These are phyloP conservation scores for Epichloe festucae DNA, from an alignment of 2,329 filamentous ascomycete species.

Conservation along the genomic window DNA sequence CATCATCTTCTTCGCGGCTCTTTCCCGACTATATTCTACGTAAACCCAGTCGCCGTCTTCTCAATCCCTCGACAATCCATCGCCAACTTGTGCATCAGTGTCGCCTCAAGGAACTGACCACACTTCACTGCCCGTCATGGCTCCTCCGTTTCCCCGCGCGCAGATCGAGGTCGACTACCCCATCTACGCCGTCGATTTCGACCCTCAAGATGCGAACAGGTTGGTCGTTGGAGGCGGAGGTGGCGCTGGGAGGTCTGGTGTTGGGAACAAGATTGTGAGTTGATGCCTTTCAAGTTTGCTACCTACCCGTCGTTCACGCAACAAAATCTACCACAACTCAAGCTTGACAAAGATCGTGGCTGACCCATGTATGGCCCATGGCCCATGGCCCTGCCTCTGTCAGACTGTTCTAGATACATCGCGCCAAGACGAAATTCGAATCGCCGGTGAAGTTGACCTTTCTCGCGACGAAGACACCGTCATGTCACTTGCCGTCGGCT, in stretches of 20 bases:
- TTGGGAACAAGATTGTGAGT: slow-evolving; percentile 75
- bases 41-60: not conserved
- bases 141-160: slow-evolving; percentile 33
- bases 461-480: slow-evolving; percentile 81
- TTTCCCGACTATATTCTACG: not conserved
- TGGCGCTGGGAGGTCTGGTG: slow-evolving; percentile 66
- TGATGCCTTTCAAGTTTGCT: not conserved
- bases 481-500: slow-evolving; percentile 63
- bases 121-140: slow-evolving; percentile 16
- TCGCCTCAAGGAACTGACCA: not conserved
- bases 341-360: not conserved
- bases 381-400: not conserved
- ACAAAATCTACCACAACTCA: not conserved
- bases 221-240: slow-evolving; percentile 80
- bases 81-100: not conserved
- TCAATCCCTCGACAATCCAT: not conserved
- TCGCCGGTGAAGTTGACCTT: slow-evolving; percentile 61
- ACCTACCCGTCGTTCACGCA: not conserved
- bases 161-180: slow-evolving; percentile 67
- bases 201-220: slow-evolving; percentile 61
- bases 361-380: not conserved
- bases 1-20: not conserved
- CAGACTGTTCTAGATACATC: slow-evolving; percentile 63
- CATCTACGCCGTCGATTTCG: slow-evolving; percentile 78
- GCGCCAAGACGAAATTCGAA: slow-evolving; percentile 46